Percentiles rank a stretch among this genome's conserved stretches.
phyloP scores from a whole-genome alignment of 495 filamentous ascomycete species.

The Neurospora discreta region DNA sequence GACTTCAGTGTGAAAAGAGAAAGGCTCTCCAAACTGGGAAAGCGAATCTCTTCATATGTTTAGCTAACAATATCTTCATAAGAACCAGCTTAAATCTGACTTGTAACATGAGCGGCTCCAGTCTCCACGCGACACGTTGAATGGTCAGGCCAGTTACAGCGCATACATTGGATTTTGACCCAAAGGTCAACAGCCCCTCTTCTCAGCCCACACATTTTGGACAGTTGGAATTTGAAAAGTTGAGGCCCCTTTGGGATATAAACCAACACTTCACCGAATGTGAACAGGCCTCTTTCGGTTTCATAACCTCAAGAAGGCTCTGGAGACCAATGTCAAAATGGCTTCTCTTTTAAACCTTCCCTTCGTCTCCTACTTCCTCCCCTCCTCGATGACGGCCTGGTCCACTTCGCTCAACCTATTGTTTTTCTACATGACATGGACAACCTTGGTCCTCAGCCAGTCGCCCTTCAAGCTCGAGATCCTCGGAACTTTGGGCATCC shows the following conservation, averaged over 20 bases:
- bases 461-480: conserved; percentile 67
- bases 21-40: neutral
- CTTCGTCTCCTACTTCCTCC: conserved; percentile 52
- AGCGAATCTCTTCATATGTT: neutral
- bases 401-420: conserved; percentile 72
- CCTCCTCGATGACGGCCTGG: conserved; percentile 45
- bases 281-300: neutral
- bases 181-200: neutral
- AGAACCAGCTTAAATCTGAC: neutral
- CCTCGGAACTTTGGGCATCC: conserved; percentile 52
- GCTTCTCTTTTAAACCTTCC: conserved; percentile 61
- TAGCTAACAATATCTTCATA: neutral
- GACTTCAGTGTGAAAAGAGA: neutral
- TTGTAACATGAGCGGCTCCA: neutral
- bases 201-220: neutral
- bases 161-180: neutral
- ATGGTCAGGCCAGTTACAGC: neutral
- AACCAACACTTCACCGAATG: neutral
- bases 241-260: neutral
- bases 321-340: conserved; percentile 26
- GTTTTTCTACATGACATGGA: conserved; percentile 89
- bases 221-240: neutral
- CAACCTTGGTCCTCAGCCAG: conserved; percentile 68
- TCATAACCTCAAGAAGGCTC: neutral
- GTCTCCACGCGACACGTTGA: neutral